Percentiles rank a stretch among this genome's conserved stretches.
Conservation (phyloP, 1,139 yeast genomes). For the Candida sp. region DNA sequence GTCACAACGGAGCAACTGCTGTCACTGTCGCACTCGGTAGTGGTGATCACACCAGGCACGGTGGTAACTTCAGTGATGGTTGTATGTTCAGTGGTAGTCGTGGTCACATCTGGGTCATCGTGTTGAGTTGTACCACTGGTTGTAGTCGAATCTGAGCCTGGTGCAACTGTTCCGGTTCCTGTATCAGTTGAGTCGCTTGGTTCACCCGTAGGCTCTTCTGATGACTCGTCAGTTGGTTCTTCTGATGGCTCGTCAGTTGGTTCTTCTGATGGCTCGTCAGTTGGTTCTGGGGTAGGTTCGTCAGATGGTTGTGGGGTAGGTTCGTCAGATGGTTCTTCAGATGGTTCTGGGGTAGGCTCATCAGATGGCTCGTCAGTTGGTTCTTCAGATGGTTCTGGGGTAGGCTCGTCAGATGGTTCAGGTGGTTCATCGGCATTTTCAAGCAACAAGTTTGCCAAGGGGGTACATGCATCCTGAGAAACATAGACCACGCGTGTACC, state of each 20-base stretch:
- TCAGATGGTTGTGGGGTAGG: constrained; percentile 1
- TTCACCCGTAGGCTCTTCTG: constrained; percentile 1
- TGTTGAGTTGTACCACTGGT: background rate
- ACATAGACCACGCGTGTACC: too few relatives aligned
- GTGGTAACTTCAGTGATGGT: constrained; percentile 2
- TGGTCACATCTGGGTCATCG: background rate
- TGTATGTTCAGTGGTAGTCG: background rate
- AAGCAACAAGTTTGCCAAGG: background rate
- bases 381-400: background rate
- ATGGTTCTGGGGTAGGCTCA: constrained; percentile 7
- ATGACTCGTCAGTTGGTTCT: constrained; percentile 4
- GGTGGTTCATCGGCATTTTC: constrained; percentile 6
- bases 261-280: background rate
- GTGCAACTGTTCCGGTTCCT: constrained; percentile 4
- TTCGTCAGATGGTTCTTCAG: constrained; percentile 8
- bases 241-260: background rate
- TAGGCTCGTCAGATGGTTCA: constrained; percentile 2
- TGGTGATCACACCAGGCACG: constrained; percentile 3
- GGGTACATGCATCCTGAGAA: background rate
- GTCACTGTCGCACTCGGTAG: constrained; percentile 4
- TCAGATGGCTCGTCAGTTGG: constrained; percentile 1
- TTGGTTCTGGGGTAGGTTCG: background rate
- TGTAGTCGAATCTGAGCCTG: background rate
- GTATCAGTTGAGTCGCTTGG: constrained; percentile 1
- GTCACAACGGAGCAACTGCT: background rate